A percentile compares a stretch with the other conserved stretches of the same genome.
These are phyloP conservation scores for Allantophomopsis lycopodina DNA, from an alignment of 2,329 filamentous ascomycete genomes.

Conservation along the genomic window DNA sequence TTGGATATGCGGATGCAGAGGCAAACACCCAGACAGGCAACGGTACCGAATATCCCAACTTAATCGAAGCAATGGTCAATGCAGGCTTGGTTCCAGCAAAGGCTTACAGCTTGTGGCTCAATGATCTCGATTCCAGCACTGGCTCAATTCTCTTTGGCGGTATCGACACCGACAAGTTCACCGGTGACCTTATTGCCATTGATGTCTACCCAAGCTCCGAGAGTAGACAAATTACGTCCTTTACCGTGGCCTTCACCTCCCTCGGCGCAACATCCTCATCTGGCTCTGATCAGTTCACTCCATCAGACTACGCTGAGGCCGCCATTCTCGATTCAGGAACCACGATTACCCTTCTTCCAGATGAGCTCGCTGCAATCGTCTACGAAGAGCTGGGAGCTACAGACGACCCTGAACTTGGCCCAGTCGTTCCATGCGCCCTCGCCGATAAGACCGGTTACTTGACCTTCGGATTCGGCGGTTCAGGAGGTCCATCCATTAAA, in stretches of 20 bases:
- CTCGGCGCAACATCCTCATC: constrained; percentile 15
- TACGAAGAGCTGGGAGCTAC: constrained; percentile 30
- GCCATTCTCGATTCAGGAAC: constrained; percentile 54
- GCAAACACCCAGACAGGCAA: constrained; percentile 29
- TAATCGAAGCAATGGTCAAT: constrained; percentile 20
- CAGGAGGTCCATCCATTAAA: constrained; percentile 26
- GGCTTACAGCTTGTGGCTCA: constrained; percentile 24
- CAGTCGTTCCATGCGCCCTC: constrained; percentile 32
- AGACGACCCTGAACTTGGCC: constrained; percentile 25
- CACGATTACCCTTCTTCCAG: constrained; percentile 52
- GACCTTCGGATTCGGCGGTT: constrained; percentile 33
- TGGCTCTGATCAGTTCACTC: constrained; percentile 23
- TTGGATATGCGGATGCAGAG: constrained; percentile 33
- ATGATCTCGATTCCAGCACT: constrained; percentile 19
- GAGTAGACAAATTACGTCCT: constrained; percentile 9
- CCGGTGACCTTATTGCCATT: constrained; percentile 20
- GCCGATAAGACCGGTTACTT: constrained; percentile 25
- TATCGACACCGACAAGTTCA: constrained; percentile 30
- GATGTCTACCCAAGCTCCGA: constrained; percentile 12
- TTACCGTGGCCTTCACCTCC: constrained; percentile 19
- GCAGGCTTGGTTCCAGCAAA: constrained; percentile 27
- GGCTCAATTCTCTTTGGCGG: constrained; percentile 29
- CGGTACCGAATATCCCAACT: constrained; percentile 21
- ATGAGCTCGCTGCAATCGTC: constrained; percentile 32
- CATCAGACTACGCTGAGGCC: constrained; percentile 23